Evolutionary conservation across 2,329 filamentous ascomycete genomes (phyloP).

Genomic region (Mycosphaerella arachidis): DNA sequence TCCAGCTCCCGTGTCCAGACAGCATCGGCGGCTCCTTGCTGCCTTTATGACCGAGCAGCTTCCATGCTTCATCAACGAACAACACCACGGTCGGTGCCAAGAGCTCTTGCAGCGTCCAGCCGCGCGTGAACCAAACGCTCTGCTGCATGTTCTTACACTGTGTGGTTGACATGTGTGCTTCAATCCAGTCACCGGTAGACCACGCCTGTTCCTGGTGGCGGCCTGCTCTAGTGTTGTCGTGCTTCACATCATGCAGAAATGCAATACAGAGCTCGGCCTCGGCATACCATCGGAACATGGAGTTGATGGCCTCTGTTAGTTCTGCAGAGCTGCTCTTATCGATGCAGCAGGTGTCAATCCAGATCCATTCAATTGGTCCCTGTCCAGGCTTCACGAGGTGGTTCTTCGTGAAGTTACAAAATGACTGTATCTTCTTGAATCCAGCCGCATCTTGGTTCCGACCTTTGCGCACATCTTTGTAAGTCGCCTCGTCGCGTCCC

Average conservation of each 20-base stretch:
- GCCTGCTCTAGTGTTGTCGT: neutral
- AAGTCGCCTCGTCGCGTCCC: neutral
- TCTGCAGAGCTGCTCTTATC: constrained; percentile 14
- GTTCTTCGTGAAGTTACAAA: neutral
- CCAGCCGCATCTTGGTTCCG: neutral
- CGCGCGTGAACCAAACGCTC: constrained; percentile 18
- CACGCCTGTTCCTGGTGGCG: neutral
- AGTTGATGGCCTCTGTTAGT: neutral
- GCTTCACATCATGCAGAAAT: constrained; percentile 6
- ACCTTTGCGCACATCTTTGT: constrained; percentile 2
- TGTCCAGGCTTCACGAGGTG: neutral
- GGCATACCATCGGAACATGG: constrained; percentile 9
- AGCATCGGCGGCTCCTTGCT: neutral
- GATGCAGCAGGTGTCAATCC: constrained; percentile 18
- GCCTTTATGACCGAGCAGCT: neutral
- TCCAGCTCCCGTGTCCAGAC: neutral
- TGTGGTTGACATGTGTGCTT: neutral
- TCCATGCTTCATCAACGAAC: constrained; percentile 13
- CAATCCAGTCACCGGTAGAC: no score
- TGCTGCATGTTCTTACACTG: neutral
- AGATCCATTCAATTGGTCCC: constrained; percentile 1
- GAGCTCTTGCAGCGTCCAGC: constrained; percentile 2
- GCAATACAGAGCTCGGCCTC: constrained; percentile 11
- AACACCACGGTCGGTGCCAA: constrained; percentile 12
- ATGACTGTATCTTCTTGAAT: constrained; percentile 2